Conservation (phyloP, 177 flowering plant genomes). For the Vitis hybrid region DNA sequence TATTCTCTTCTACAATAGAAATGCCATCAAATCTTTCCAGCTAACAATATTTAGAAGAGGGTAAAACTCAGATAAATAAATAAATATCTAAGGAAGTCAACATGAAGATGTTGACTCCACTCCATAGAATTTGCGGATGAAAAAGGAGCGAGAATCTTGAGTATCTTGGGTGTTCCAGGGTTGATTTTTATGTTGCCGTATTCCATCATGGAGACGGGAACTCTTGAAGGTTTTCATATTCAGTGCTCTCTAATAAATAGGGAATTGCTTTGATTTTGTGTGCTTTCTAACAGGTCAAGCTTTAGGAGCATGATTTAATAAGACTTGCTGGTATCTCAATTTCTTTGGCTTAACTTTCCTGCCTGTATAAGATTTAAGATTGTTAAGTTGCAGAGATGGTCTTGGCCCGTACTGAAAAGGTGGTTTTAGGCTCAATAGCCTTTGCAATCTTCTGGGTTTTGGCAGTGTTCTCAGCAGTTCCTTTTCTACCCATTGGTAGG, state of each 20-base stretch:
- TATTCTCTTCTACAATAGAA: not conserved
- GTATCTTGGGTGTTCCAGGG: too few species aligned
- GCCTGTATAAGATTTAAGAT: too few species aligned
- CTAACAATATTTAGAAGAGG: not conserved
- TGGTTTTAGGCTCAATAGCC: slow-evolving; percentile 59
- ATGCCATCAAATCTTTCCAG: not conserved
- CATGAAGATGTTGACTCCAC: not conserved
- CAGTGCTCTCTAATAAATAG: too few species aligned
- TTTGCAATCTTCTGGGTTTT: slow-evolving; percentile 73
- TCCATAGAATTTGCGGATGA: not conserved
- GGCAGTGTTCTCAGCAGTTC: slow-evolving; percentile 77
- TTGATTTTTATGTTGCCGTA: too few species aligned
- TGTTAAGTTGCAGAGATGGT: slow-evolving; percentile 35
- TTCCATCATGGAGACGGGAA: too few species aligned
- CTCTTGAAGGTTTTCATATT: too few species aligned
- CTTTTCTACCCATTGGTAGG: slow-evolving; percentile 71
- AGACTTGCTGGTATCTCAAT: too few species aligned
- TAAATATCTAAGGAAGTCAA: not conserved
- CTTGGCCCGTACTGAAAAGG: slow-evolving; percentile 41
- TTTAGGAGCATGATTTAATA: too few species aligned
- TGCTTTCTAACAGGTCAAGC: too few species aligned
- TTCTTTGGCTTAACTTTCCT: too few species aligned
- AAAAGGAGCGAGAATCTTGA: too few species aligned
- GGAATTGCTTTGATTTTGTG: too few species aligned
- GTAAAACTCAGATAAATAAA: not conserved